phyloP scores from a whole-genome alignment of 2,329 filamentous ascomycete genomes.

The Parastagonospora avenae region DNA sequence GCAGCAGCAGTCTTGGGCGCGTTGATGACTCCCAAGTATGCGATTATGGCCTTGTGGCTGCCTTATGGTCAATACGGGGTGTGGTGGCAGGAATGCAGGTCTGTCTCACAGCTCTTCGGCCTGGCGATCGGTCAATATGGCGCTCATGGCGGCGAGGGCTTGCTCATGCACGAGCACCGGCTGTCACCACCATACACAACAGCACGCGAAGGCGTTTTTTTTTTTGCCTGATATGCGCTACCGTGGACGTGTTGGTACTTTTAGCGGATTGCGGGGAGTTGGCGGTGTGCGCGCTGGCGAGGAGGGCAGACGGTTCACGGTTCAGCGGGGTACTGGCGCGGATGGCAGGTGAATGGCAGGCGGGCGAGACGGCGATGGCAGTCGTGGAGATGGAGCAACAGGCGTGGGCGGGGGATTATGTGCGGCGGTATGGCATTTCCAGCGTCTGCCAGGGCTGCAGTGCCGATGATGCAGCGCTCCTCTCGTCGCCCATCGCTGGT shows the following conservation, averaged over 20 bases:
- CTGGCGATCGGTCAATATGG: constrained; percentile 77
- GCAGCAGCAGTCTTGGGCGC: constrained; percentile 71
- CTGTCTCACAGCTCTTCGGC: constrained; percentile 80
- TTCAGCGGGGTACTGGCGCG: not conserved
- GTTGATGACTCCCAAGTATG: constrained; percentile 78
- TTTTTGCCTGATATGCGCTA: constrained; percentile 2
- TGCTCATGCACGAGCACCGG: constrained; percentile 24
- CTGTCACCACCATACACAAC: constrained; percentile 39
- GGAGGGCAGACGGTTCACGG: not conserved
- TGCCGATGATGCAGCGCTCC: constrained; percentile 1
- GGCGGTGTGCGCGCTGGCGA: constrained; percentile 15
- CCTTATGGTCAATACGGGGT: constrained; percentile 8
- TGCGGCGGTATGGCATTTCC: constrained; percentile 3
- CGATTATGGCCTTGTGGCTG: constrained; percentile 92
- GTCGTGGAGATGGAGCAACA: not conserved
- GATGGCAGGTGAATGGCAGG: not conserved
- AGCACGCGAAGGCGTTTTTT: not conserved
- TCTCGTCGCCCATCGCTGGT: not conserved
- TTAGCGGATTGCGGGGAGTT: constrained; percentile 8
- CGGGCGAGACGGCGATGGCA: not conserved
- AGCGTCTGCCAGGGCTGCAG: constrained; percentile 1
- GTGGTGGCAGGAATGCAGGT: not conserved
- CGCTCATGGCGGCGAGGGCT: constrained; percentile 64
- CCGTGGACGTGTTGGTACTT: constrained; percentile 4
- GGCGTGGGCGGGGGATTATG: constrained; percentile 1